A percentile compares a stretch with the other conserved stretches of the same genome.
phyloP scores from a whole-genome alignment of 2,329 filamentous ascomycete species.

The Exophiala sideris region DNA sequence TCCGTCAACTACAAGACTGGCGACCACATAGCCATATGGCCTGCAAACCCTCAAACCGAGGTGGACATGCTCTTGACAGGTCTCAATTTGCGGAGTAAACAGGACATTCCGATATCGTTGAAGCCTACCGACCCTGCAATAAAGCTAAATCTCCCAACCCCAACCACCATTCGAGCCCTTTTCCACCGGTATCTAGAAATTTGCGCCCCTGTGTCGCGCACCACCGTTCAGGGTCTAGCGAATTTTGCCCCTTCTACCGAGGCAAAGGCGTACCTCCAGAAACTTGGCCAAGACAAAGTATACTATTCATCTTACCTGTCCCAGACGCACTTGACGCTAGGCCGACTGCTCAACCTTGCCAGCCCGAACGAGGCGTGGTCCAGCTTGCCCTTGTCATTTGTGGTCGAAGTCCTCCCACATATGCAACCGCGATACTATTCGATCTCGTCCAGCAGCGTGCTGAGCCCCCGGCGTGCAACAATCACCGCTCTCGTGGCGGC shows the following conservation, averaged over 20 bases:
- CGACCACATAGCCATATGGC: constrained; percentile 42
- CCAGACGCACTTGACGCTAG: constrained; percentile 62
- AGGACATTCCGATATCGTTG: constrained; percentile 27
- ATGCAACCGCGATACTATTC: constrained; percentile 25
- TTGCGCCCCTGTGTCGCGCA: constrained; percentile 84
- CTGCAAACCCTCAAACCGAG: constrained; percentile 40
- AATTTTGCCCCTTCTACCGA: constrained; percentile 73
- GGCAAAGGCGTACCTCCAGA: constrained; percentile 70
- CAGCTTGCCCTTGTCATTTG: constrained; percentile 21
- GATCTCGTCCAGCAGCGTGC: constrained; percentile 17
- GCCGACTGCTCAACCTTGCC: constrained; percentile 82
- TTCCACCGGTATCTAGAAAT: constrained; percentile 91
- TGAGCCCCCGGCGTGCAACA: constrained; percentile 9
- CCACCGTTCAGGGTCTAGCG: constrained; percentile 75
- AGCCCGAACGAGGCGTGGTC: constrained; percentile 47
- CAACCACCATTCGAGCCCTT: constrained; percentile 83
- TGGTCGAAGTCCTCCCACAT: constrained; percentile 18
- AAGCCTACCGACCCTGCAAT: constrained; percentile 12
- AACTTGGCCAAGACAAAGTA: not conserved
- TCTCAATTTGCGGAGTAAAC: constrained; percentile 30
- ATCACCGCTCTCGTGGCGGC: constrained; percentile 12
- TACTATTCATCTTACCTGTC: not conserved
- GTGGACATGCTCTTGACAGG: constrained; percentile 32
- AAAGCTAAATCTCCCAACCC: constrained; percentile 62
- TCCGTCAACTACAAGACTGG: constrained; percentile 40